A percentile compares a stretch with the other conserved stretches of the same genome.
Evolutionary conservation across 140 eudicot genomes (phyloP).

Genomic region (Erigeron philadelphicus): DNA sequence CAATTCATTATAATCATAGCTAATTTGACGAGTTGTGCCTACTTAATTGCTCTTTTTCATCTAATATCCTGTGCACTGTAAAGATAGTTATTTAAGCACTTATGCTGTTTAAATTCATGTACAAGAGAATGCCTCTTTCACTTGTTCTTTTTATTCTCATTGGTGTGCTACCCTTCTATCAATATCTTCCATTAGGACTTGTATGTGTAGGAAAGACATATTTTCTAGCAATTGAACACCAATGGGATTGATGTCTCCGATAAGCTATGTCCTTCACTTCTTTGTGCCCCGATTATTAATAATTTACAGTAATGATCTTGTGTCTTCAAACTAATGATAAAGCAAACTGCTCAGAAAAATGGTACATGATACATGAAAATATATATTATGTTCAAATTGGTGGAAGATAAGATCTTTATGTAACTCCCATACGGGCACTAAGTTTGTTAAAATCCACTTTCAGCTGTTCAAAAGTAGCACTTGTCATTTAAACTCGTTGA

Average conservation of each 20-base stretch:
- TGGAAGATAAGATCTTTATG: not conserved
- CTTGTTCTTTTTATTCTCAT: not conserved
- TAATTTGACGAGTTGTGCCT: conserved; percentile 4
- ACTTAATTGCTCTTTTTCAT: not conserved
- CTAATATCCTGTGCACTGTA: not conserved
- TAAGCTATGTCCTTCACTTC: not conserved
- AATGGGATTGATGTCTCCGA: not conserved
- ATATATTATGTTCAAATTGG: not conserved
- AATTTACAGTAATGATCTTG: not conserved
- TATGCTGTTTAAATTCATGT: not conserved
- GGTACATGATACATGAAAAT: not conserved
- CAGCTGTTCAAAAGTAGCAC: not conserved
- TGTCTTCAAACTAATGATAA: not conserved
- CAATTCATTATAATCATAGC: conserved; percentile 15
- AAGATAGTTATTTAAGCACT: not conserved
- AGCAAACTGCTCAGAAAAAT: not conserved
- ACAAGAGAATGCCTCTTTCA: not conserved
- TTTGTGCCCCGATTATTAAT: not conserved
- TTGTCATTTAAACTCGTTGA: not conserved
- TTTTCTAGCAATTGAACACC: not conserved
- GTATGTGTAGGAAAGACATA: not conserved
- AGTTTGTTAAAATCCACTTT: not conserved
- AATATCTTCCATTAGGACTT: too few species aligned
- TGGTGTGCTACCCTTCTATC: not conserved
- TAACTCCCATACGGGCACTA: not conserved